Evolutionary conservation across 257 asterid genomes (phyloP).

Genomic region (Phtheirospermum japonicum): DNA sequence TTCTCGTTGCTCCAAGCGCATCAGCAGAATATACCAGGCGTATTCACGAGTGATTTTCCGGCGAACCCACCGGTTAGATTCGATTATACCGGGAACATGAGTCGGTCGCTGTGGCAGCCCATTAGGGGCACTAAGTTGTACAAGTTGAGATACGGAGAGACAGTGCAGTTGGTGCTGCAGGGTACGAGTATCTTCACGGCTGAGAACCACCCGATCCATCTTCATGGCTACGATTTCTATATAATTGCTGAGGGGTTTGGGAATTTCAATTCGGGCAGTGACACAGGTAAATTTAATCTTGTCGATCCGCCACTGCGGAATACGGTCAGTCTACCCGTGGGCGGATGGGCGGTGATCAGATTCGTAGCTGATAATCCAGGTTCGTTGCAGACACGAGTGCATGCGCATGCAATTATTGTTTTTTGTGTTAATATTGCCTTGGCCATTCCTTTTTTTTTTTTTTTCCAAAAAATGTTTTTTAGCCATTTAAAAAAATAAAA

Average conservation of each 20-base stretch:
- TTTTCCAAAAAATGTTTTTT: no score
- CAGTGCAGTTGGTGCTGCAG: constrained; percentile 70
- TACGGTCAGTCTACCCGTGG: constrained; percentile 84
- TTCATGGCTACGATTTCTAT: constrained; percentile 81
- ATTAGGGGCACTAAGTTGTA: constrained; percentile 53
- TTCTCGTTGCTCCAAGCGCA: constrained; percentile 75
- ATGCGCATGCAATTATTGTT: neutral
- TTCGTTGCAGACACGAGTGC: constrained; percentile 9
- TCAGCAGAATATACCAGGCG: constrained; percentile 64
- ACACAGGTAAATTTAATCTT: constrained; percentile 68
- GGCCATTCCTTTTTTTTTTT: no score
- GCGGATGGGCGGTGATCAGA: constrained; percentile 86
- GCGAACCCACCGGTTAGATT: constrained; percentile 54
- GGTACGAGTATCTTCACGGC: constrained; percentile 73
- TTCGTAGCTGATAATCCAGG: constrained; percentile 93
- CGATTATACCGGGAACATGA: constrained; percentile 73
- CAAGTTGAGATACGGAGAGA: constrained; percentile 55
- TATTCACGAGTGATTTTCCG: constrained; percentile 71
- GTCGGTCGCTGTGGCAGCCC: constrained; percentile 86
- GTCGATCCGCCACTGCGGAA: constrained; percentile 75
- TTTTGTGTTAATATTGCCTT: neutral
- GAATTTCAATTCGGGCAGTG: constrained; percentile 60
- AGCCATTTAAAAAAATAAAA: no score
- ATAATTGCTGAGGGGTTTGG: constrained; percentile 84
- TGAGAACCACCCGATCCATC: constrained; percentile 89